Base-by-base conservation (phyloP, 2,329 filamentous ascomycete species). In the Pyricularia grisea region DNA sequence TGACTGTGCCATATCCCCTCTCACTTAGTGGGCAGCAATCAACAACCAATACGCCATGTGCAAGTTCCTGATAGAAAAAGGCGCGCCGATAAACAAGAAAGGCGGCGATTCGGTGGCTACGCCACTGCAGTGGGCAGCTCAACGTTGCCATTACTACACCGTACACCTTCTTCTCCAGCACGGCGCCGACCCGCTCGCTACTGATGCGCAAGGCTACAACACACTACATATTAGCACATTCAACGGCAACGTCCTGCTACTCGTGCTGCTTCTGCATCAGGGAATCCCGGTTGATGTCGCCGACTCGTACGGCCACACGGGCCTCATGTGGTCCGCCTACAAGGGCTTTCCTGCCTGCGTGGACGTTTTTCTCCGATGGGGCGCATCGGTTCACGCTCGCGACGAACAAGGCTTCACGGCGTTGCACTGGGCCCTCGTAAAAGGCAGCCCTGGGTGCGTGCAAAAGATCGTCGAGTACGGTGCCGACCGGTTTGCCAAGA, bases 31-130 rank as follows among this genome's bases (percentile, higher is more conserved):
- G 95, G 95, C 95, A 65, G 93, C 96, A 55, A 98, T 99, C 79
- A 99, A 99, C 82, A 98, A 98, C 77, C 95, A 97, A 78, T 96
- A 94, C 81, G 92, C 92, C 73, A 93, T 98, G 84, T 97, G 94
- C 86, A 94, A 95, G 79, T 97, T 96, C 80, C 88, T 99, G 64
- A 87, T 99, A 77, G 92, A 87, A 67, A 80, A 83, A 72, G 93
- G 93, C 76, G 95, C 94, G 76, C 91, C 97, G 77, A 91, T 98
- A 75, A 98, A 99, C 81, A 90, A 89, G 72, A 97, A 96, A 79
- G 95, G 96, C 78, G 95, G 95, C 78, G 94, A 98, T 76, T 97
- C 94, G 11, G 86, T 97, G 61, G 94, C 95, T 20, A 98, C 95
- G 63, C 92, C 95, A 20, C 89, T 97, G 0, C 93, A 98, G 81